A percentile compares a stretch with the other conserved stretches of the same genome.
Evolutionary conservation across 2,329 filamentous ascomycete genomes (phyloP).

Genomic region (Phialophora tarda): DNA sequence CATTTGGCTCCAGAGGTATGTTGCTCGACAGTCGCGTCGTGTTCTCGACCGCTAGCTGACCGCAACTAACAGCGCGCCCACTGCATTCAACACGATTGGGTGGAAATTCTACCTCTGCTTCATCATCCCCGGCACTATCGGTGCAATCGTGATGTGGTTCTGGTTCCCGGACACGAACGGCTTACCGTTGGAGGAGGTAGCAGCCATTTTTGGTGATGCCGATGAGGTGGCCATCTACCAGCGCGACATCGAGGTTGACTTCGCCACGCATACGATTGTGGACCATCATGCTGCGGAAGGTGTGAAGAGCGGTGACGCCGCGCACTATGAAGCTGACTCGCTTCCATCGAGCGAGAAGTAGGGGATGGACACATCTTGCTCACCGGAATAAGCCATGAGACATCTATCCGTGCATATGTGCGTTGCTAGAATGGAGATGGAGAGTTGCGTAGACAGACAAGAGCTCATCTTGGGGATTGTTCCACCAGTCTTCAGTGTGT

Average conservation of each 20-base stretch:
- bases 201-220: conserved; percentile 40
- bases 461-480: background rate
- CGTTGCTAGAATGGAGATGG: background rate
- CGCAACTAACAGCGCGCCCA: conserved; percentile 36
- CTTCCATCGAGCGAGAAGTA: conserved; percentile 12
- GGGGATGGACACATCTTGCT: background rate
- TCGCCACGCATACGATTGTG: conserved; percentile 28
- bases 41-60: background rate
- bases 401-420: background rate
- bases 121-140: conserved; percentile 41
- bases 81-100: conserved; percentile 42
- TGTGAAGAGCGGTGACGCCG: conserved; percentile 2
- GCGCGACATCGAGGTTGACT: conserved; percentile 31
- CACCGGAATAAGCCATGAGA: background rate
- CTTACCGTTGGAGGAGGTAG: conserved; percentile 43
- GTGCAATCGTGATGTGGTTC: conserved; percentile 38
- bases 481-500: background rate
- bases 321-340: conserved; percentile 15
- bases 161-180: conserved; percentile 44
- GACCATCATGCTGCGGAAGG: conserved; percentile 16
- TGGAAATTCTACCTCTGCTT: conserved; percentile 51
- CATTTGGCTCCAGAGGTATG: conserved; percentile 44
- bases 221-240: conserved; percentile 36
- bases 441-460: background rate
- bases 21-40: background rate